Base-by-base conservation (phyloP, 2,329 filamentous ascomycete species). In the Ophiostoma piceae region DNA sequence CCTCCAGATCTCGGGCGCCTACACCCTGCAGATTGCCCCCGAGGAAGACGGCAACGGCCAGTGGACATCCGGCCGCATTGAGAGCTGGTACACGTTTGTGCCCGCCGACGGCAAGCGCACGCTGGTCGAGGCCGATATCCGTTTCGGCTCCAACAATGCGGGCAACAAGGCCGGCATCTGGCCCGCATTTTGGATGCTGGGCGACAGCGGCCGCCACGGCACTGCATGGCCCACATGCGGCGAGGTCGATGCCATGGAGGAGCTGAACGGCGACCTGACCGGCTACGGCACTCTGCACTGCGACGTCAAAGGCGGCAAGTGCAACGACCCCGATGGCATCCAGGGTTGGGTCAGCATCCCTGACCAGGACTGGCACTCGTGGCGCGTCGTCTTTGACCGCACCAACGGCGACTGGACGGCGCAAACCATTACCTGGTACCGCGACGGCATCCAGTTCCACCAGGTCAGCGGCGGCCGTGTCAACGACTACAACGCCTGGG, bases 131-230 rank as follows among this genome's bases (percentile, higher is more conserved):
- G 79, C 81, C 3, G 76, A 75, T 16, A 76, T 86, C 51, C 79
- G 81, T 32, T 78, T 85, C 32, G 84, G 81, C 4, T 73, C 73
- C 68, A 82, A 81, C 74, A 68, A 74, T 2, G 41, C 67, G 8
- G 60, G 66, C 19, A 75, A 77, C 68, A 84, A 85, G 76, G 78
- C 84, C 73, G 84, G 84, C 6, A 78, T 85, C 60, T 86, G 84
- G 84, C 84, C 84, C 0, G 84, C 84, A 0, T 86, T 85, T 74
- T 86, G 84, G 84, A 77, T 84, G 26, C 78, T 86, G 9, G 84
- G 84, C 7, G 79, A 84, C 67, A 76, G 79, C 4, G 76, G 81
- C 54, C 79, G 83, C 6, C 76, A 79, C 41, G 82, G 82, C 1
- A 79, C 77, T 2, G 43, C 73, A 19, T 86, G 84, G 84, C 84